phyloP scores from a whole-genome alignment of 148 eudicot species.

The Chenopodium album region DNA sequence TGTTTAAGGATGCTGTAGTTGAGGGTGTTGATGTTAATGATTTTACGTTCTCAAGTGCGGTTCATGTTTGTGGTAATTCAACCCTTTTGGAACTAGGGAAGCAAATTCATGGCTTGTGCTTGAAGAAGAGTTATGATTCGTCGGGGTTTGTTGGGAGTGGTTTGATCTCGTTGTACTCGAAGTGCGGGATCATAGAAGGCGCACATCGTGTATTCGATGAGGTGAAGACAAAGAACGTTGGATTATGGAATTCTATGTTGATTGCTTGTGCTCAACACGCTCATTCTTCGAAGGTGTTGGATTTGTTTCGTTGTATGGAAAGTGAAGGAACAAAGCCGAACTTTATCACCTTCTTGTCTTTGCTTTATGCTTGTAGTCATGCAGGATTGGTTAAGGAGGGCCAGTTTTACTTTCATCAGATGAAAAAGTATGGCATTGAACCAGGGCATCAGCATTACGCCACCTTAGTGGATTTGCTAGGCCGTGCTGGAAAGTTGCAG shows the following conservation, averaged over 20 bases:
- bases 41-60: constrained; percentile 75
- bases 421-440: constrained; percentile 63
- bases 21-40: constrained; percentile 76
- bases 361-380: constrained; percentile 87
- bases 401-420: constrained; percentile 51
- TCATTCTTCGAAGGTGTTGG: constrained; percentile 48
- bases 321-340: constrained; percentile 52
- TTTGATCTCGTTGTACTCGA: constrained; percentile 79
- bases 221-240: constrained; percentile 48
- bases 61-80: constrained; percentile 72
- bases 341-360: constrained; percentile 73
- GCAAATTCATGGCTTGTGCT: constrained; percentile 63
- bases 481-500: constrained; percentile 74
- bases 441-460: constrained; percentile 80
- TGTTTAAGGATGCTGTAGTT: constrained; percentile 55
- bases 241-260: constrained; percentile 88
- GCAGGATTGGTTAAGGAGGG: constrained; percentile 77
- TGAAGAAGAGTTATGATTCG: constrained; percentile 57
- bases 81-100: constrained; percentile 73
- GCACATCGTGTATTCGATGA: constrained; percentile 69
- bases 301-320: constrained; percentile 53
- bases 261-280: constrained; percentile 88
- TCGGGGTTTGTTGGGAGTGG: constrained; percentile 83
- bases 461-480: constrained; percentile 74
- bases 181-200: constrained; percentile 63